These are phyloP conservation scores for Tritrichomonas foetus DNA, from an alignment of 208 protist genomes.

Conservation along the genomic window DNA sequence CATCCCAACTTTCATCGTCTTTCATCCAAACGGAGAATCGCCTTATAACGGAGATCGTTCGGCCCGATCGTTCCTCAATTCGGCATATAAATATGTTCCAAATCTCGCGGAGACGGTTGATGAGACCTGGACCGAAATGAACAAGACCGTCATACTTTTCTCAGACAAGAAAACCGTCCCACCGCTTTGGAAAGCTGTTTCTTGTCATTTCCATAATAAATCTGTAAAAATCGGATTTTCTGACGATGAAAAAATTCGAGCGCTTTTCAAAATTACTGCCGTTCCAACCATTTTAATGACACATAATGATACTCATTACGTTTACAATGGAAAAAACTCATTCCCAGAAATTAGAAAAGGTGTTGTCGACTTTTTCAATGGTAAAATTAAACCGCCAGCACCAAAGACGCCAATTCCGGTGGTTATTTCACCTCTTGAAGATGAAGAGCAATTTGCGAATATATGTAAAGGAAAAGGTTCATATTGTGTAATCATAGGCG, in stretches of 20 bases:
- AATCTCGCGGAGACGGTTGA: not conserved
- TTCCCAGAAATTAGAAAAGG: not conserved
- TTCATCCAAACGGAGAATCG: not conserved
- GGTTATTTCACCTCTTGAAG: not conserved
- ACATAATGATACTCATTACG: not conserved
- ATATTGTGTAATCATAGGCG: not conserved
- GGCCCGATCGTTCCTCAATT: not conserved
- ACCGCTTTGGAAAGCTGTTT: not conserved
- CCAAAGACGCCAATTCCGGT: not conserved
- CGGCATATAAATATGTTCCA: not conserved
- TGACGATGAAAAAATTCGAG: not conserved
- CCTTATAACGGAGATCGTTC: not conserved
- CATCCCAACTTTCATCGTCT: constrained; percentile 37
- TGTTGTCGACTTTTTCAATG: not conserved
- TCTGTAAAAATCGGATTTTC: not conserved
- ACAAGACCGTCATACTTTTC: not conserved
- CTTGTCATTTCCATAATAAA: not conserved
- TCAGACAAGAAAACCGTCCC: not conserved
- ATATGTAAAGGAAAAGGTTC: not conserved
- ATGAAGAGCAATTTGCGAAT: not conserved
- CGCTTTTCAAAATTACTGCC: not conserved
- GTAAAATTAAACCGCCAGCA: not conserved
- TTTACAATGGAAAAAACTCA: not conserved
- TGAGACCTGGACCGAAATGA: not conserved
- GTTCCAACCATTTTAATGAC: not conserved